Conservation (phyloP, 192 early-diverging fungal species). For the Umbelopsis sp. region DNA sequence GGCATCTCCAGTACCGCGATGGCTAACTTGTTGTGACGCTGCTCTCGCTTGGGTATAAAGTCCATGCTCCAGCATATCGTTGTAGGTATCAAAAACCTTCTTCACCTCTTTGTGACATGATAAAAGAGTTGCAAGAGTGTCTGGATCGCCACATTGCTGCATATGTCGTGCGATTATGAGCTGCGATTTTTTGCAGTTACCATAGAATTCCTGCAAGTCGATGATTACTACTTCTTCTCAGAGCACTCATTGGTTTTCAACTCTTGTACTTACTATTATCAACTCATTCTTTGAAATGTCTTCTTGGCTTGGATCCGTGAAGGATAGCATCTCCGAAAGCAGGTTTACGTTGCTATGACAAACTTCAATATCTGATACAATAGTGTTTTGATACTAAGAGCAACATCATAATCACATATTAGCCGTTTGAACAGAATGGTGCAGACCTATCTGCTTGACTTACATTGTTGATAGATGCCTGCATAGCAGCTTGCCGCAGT, state of each 20-base stretch:
- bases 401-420: background rate
- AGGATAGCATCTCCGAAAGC: slow-evolving; percentile 45
- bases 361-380: slow-evolving; percentile 41
- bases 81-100: slow-evolving; percentile 47
- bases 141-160: slow-evolving; percentile 15
- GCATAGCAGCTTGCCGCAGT: slow-evolving; percentile 1
- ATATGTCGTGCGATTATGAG: slow-evolving; percentile 41
- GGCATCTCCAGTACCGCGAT: slow-evolving; percentile 15
- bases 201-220: slow-evolving; percentile 44
- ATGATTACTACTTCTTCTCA: background rate
- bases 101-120: slow-evolving; percentile 47
- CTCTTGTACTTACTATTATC: slow-evolving; percentile 37
- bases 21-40: slow-evolving; percentile 31
- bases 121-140: slow-evolving; percentile 40
- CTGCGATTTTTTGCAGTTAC: slow-evolving; percentile 41
- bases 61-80: slow-evolving; percentile 52
- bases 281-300: slow-evolving; percentile 52
- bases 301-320: slow-evolving; percentile 51
- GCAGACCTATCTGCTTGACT: background rate
- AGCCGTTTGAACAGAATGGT: background rate
- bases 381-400: background rate
- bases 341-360: slow-evolving; percentile 46
- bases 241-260: background rate
- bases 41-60: slow-evolving; percentile 37
- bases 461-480: slow-evolving; percentile 6